Percentiles rank a stretch among this genome's conserved stretches.
Conservation (phyloP, 805 yeast genomes). For the Candida namnaoensis region DNA sequence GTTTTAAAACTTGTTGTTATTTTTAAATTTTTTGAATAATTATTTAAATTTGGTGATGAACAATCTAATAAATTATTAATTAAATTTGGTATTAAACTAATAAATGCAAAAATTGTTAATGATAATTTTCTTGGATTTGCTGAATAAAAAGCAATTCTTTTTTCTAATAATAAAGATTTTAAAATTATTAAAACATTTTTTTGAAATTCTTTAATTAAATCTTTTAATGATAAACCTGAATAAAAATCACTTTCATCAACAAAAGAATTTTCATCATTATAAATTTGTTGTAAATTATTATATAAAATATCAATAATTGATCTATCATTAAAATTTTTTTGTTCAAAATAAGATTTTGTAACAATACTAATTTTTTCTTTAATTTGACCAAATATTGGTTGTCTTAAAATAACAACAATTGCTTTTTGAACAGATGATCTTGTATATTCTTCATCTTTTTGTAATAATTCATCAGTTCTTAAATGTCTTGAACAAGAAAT, state of each 20-base stretch:
- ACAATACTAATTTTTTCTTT: conserved; percentile 87
- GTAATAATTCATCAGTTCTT: conserved; percentile 47
- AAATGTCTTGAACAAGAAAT: conserved; percentile 90
- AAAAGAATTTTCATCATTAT: conserved; percentile 15
- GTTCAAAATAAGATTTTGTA: conserved; percentile 79
- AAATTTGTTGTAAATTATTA: conserved; percentile 48
- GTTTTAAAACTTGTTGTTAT: conserved; percentile 65
- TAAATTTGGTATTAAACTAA: conserved; percentile 77
- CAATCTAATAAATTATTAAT: conserved; percentile 64
- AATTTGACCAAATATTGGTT: conserved; percentile 83
- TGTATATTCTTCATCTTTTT: conserved; percentile 55
- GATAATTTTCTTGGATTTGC: conserved; percentile 75
- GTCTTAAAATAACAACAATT: conserved; percentile 74
- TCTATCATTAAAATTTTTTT: conserved; percentile 66
- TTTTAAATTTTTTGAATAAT: conserved; percentile 39
- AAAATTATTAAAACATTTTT: conserved; percentile 54
- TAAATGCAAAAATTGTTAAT: conserved; percentile 72
- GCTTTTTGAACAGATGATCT: conserved; percentile 89
- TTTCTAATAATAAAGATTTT: conserved; percentile 73
- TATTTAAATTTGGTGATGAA: conserved; percentile 66
- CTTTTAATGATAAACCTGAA: conserved; percentile 67
- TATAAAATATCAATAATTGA: conserved; percentile 60
- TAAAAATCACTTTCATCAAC: conserved; percentile 51
- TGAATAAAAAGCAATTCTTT: conserved; percentile 66
- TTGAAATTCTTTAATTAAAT: conserved; percentile 50